Evolutionary conservation across 768 basidiomycete species (phyloP), one percentile per base, ranked within the genome.

Genomic region (Terana coerulea): DNA sequence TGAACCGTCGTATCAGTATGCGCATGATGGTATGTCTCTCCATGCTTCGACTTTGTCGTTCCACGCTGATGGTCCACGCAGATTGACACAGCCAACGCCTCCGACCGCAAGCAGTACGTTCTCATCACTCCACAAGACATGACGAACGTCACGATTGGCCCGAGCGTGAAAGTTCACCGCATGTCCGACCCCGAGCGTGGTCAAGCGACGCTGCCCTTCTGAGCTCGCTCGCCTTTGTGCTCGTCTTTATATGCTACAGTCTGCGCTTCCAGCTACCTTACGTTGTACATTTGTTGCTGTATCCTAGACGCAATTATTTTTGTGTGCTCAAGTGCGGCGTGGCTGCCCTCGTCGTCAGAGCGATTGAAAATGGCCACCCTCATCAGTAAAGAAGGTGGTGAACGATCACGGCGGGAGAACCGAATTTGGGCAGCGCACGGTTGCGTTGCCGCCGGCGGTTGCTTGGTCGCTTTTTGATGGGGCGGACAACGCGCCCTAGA

Each of bases 71-170:
- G 39, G 10, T 40, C 10, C 19, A 12, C 24, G 12, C 51, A 91
- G 91, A 89, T 95, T 57, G 91, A 94, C 24, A 91, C 89, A 1
- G 95, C 95, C 7, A 91, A 89, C 60, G 77, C 81, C 8, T 88
- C 87, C 6, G 84, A 92, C 66, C 83, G 84, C 69, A 93, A 91
- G 61, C 95, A 98, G 67, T 95, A 92, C 63, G 83, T 98, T 47
- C 76, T 98, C 39, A 98, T 98, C 64, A 97, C 95, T 1, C 95
- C 95, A n/a, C 90, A 91, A 60, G 89, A 90, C 59, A 91, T 93
- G 88, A 80, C 80, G 37, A 87, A 83, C 60, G 72, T 91, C 44
- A 69, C 72, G 22, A 66, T 86, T 47, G 85, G 86, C n/a, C 71
- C 72, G 3, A 81, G 81, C 11, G 89, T 93, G 28, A 77, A 80